Conservation (phyloP, 208 protist species). For the Blastocrithidia nonstop region DNA sequence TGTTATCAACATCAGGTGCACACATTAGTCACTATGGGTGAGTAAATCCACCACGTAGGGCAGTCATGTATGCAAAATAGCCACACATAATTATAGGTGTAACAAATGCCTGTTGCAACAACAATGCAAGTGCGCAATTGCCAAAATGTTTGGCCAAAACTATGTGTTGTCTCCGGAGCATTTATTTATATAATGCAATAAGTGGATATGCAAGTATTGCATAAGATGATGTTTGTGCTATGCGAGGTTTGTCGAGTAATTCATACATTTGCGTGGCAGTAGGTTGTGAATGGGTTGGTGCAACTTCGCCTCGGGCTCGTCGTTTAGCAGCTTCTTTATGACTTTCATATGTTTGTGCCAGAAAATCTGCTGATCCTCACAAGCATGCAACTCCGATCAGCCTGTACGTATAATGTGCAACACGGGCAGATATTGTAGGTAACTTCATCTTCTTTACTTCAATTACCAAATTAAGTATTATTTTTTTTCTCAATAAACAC, state of each 20-base stretch:
- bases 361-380: slow-evolving; percentile 42
- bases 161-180: slow-evolving; percentile 7
- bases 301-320: slow-evolving; percentile 20
- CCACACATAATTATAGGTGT: slow-evolving; percentile 38
- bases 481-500: too few species aligned
- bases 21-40: not conserved
- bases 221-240: slow-evolving; percentile 22
- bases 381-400: slow-evolving; percentile 10
- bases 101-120: slow-evolving; percentile 43
- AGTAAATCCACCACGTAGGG: slow-evolving; percentile 30
- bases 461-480: too few species aligned
- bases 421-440: too few species aligned
- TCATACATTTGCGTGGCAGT: slow-evolving; percentile 24
- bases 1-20: not conserved
- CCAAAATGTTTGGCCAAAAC: slow-evolving; percentile 18
- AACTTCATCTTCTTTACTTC: too few species aligned
- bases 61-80: slow-evolving; percentile 64
- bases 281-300: slow-evolving; percentile 17
- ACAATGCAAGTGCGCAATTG: slow-evolving; percentile 19
- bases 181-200: slow-evolving; percentile 17
- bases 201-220: slow-evolving; percentile 17
- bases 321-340: too few species aligned
- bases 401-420: slow-evolving; percentile 3
- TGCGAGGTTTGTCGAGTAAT: slow-evolving; percentile 37
- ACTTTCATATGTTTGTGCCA: slow-evolving; percentile 53